A percentile compares a stretch with the other conserved stretches of the same genome.
These are phyloP conservation scores for Houttuynia cordata DNA, from an alignment of 164 flowering plant species.

Conservation along the genomic window DNA sequence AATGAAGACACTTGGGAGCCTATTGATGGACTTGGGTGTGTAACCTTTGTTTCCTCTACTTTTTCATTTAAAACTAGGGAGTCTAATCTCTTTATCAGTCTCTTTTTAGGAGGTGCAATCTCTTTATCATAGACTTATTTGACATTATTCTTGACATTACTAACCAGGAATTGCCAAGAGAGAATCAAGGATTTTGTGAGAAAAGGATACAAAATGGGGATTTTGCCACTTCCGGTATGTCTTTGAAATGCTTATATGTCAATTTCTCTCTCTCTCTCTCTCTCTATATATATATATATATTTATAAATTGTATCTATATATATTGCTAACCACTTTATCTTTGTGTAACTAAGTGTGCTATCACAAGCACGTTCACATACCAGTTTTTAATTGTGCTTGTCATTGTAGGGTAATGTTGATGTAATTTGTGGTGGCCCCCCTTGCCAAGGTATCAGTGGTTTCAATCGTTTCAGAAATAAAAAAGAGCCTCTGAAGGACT, in stretches of 20 bases:
- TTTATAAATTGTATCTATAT: too few relatives aligned
- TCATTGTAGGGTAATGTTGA: slow-evolving; percentile 59
- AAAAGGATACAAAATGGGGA: slow-evolving; percentile 28
- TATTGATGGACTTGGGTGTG: slow-evolving; percentile 40
- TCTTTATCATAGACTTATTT: not conserved
- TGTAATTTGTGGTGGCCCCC: slow-evolving; percentile 93
- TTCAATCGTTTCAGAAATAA: slow-evolving; percentile 65
- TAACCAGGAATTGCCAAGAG: slow-evolving; percentile 40
- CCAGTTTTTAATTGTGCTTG: not conserved
- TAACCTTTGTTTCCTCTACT: not conserved
- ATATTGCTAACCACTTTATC: too few relatives aligned
- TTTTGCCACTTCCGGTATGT: slow-evolving; percentile 69
- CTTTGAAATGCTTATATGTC: not conserved
- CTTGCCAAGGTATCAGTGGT: slow-evolving; percentile 91
- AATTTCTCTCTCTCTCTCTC: too few relatives aligned
- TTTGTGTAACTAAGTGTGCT: too few relatives aligned
- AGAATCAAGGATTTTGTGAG: slow-evolving; percentile 38
- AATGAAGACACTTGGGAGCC: slow-evolving; percentile 66
- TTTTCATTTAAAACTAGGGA: not conserved
- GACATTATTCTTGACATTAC: not conserved
- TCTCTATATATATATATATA: not conserved
- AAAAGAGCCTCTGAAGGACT: slow-evolving; percentile 43
- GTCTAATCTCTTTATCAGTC: not conserved
- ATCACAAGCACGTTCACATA: too few relatives aligned
- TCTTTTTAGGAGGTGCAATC: not conserved